phyloP scores from a whole-genome alignment of 257 asterid genomes.

The Solanum gandarillasii region DNA sequence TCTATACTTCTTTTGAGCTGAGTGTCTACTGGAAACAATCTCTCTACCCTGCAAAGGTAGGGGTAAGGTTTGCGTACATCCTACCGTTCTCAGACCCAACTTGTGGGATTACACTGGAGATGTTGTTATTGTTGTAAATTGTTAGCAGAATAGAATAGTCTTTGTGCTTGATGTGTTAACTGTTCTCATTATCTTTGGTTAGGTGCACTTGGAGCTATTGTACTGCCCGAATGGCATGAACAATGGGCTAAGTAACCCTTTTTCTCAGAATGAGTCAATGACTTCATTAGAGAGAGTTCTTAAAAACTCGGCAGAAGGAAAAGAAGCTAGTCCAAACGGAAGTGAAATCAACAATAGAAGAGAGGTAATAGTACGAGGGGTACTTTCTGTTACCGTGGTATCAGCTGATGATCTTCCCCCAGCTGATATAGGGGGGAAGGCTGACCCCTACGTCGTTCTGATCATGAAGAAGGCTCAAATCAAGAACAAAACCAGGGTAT shows the following conservation, averaged over 20 bases:
- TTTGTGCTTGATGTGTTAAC: not conserved
- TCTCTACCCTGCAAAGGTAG: not conserved
- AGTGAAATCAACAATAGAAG: constrained; percentile 17
- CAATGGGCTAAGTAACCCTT: constrained; percentile 29
- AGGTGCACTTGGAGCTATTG: constrained; percentile 93
- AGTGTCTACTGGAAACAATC: not conserved
- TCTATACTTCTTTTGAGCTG: not conserved
- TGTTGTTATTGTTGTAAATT: not conserved
- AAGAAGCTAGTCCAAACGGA: constrained; percentile 16
- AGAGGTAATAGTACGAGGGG: constrained; percentile 71
- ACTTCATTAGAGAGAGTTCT: constrained; percentile 70
- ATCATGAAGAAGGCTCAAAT: constrained; percentile 68
- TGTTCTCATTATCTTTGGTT: not conserved
- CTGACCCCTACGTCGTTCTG: constrained; percentile 84
- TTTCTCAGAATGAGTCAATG: constrained; percentile 60
- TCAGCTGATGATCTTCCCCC: constrained; percentile 81
- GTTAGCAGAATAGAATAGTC: not conserved
- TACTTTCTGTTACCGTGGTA: constrained; percentile 73
- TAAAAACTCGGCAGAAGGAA: constrained; percentile 28
- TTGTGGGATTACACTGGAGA: not conserved
- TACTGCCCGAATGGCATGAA: constrained; percentile 52
- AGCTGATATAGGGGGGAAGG: constrained; percentile 63
- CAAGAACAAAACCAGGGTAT: constrained; percentile 74
- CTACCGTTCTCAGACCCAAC: not conserved
- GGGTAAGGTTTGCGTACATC: not conserved